A percentile compares a stretch with the other conserved stretches of the same genome.
Conservation (phyloP, 192 early-diverging fungal genomes). For the Linnemannia zychae region DNA sequence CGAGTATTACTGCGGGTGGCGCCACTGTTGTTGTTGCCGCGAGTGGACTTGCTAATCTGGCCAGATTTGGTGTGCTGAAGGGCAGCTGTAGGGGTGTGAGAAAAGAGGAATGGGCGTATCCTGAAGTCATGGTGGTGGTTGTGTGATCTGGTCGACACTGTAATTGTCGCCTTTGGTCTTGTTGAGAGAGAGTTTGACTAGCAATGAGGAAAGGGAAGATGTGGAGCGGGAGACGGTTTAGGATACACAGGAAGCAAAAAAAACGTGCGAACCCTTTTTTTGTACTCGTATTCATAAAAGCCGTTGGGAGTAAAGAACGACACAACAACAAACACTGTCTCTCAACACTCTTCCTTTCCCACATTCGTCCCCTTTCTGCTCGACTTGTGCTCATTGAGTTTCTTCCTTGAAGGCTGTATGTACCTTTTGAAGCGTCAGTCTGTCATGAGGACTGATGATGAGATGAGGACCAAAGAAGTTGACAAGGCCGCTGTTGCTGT, state of each 20-base stretch:
- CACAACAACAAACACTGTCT: background rate
- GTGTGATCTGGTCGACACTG: background rate
- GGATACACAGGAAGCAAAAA: background rate
- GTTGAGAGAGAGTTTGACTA: background rate
- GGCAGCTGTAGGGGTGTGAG: background rate
- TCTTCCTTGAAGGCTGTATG: background rate
- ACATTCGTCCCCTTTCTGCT: background rate
- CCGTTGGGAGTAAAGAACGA: background rate
- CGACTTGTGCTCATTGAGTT: background rate
- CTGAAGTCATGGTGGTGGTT: background rate
- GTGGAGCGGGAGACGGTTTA: background rate
- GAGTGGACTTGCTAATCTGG: background rate
- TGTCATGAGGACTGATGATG: slow-evolving; percentile 8
- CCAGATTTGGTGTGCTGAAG: background rate
- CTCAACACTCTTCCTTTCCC: background rate
- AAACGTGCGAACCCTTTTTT: background rate
- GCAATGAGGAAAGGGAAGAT: background rate
- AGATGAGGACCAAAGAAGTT: background rate
- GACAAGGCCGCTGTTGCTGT: background rate
- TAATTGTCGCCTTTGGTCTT: background rate
- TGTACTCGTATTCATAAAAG: background rate
- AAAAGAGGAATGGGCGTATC: background rate
- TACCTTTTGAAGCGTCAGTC: background rate
- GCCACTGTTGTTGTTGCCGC: background rate
- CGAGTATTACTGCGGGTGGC: background rate